Evolutionary conservation across 768 basidiomycete genomes (phyloP), one percentile per base, ranked within the genome.

Genomic region (Termitomyces heimii): DNA sequence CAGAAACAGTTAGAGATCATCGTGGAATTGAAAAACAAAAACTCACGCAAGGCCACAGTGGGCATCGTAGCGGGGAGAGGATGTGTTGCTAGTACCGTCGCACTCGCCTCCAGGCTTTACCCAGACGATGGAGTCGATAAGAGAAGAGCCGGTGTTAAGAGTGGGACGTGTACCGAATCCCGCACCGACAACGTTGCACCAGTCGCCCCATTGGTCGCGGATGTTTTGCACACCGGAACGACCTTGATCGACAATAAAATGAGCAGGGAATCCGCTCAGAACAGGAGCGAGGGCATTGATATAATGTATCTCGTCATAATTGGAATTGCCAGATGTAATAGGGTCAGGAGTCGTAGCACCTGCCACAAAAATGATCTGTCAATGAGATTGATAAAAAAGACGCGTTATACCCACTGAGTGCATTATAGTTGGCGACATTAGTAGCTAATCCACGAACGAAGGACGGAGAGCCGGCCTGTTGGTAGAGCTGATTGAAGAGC

Each of bases 91-190:
- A 34, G 84, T 85, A 63, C 84, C 83, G 63, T 85, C 84, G 60
- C 77, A 82, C 70, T 85, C 83, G 63, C 84, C 83, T 76, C 83
- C 83, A 39, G 84, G 83, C 73, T 86, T 86, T 62, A 82, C 77
- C 83, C 83, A 85, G 59, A 83, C 82, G 65, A 85, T 80, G 48
- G 83, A 70, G 65, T 85, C 84, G 59, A 85, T 80, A 62, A 79
- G 72, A 49, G 73, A 67, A 45, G 75, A 77, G 37, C 80, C 79
- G 22, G 83, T 84, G 75, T 71, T 78, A 54, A 72, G 72, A 39
- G 84, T 84, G 32, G 83, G 83, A 54, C 73, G 82, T 45, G 72
- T 77, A 56, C 84, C 84, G 68, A 84, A 85, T 56, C 84, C 85
- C 54, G 84, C 80, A 62, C 77, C 77, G 64, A 79, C 77, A 66